Percentiles rank a stretch among this genome's conserved stretches.
These are phyloP conservation scores for Leptographium radiaticola DNA, from an alignment of 2,329 filamentous ascomycete species.

Conservation along the genomic window DNA sequence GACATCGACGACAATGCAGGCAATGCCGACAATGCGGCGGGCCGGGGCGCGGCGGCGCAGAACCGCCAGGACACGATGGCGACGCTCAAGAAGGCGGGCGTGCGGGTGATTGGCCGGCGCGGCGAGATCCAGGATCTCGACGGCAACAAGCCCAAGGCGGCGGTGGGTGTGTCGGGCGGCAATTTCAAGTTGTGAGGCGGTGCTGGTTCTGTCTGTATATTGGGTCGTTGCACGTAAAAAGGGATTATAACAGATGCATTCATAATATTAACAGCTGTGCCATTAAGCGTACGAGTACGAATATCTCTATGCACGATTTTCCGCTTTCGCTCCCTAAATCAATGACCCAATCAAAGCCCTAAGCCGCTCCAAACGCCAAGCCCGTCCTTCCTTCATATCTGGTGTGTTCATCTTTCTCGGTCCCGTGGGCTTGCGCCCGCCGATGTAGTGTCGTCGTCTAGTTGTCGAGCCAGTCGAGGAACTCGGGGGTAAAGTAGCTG, in stretches of 20 bases:
- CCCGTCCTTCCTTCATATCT: not conserved
- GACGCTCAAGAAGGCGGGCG: constrained; percentile 53
- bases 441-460: not conserved
- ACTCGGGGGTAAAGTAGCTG: constrained; percentile 84
- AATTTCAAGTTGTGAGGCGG: constrained; percentile 45
- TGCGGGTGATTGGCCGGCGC: constrained; percentile 84
- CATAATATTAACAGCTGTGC: no score
- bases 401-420: not conserved
- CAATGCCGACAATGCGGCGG: constrained; percentile 34
- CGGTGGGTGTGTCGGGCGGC: constrained; percentile 37
- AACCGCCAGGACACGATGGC: constrained; percentile 25
- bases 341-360: no score
- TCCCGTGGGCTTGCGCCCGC: no score
- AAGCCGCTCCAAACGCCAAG: no score
- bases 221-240: not conserved
- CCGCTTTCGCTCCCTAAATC: no score
- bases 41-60: constrained; percentile 21
- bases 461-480: constrained; percentile 47
- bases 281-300: no score
- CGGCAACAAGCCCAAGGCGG: constrained; percentile 56
- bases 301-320: no score
- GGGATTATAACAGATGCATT: no score
- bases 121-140: constrained; percentile 75
- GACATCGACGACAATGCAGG: no score
- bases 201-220: not conserved